Percentiles rank a stretch among this genome's conserved stretches.
These are phyloP conservation scores for Castanopsis chinensis DNA, from an alignment of 306 rosid species.

Conservation along the genomic window DNA sequence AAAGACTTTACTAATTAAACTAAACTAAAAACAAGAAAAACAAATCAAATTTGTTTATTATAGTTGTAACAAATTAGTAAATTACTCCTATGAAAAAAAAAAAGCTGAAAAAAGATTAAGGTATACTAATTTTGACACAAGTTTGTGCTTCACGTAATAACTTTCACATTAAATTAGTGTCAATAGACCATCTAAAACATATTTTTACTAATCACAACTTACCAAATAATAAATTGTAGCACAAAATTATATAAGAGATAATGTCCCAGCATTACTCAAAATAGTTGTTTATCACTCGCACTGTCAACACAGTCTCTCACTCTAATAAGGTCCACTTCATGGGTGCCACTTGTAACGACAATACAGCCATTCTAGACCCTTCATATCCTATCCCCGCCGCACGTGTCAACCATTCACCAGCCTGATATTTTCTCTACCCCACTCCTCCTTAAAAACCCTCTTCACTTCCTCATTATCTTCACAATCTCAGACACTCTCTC, in stretches of 20 bases:
- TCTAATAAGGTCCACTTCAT: not conserved
- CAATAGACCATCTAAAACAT: too few species aligned
- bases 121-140: rapidly evolving
- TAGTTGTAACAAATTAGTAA: too few species aligned
- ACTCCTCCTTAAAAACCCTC: not conserved
- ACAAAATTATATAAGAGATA: rapidly evolving
- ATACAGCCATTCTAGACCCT: slow-evolving; percentile 27
- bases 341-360: slow-evolving; percentile 32
- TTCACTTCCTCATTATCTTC: not conserved
- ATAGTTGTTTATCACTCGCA: too few species aligned
- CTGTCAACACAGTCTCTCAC: too few species aligned
- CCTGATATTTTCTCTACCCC: slow-evolving; percentile 13
- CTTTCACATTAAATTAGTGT: too few species aligned
- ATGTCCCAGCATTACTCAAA: rapidly evolving
- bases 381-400: slow-evolving; percentile 40
- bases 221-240: rapidly evolving
- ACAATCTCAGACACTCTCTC: not conserved
- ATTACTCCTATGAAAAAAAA: too few species aligned
- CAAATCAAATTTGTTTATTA: too few species aligned
- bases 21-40: too few species aligned
- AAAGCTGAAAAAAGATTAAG: too few species aligned
- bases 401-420: slow-evolving; percentile 15
- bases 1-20: too few species aligned
- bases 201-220: too few species aligned
- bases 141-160: too few species aligned